Percentiles rank a stretch among this genome's conserved stretches.
Conservation (phyloP, 257 asterid genomes). For the Mitragyna speciosa region DNA sequence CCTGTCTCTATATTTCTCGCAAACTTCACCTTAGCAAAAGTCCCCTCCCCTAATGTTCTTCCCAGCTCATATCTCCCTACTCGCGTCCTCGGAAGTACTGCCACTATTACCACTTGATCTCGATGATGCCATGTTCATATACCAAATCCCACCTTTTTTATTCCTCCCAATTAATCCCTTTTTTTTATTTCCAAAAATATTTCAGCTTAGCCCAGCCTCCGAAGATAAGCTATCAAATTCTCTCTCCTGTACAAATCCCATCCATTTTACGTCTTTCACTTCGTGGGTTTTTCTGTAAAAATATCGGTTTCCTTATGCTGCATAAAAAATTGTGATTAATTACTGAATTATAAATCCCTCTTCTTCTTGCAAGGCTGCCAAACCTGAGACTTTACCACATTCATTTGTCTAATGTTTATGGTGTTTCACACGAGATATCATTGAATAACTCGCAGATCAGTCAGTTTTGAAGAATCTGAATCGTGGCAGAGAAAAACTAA, state of each 20-base stretch:
- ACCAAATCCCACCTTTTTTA: constrained; percentile 4
- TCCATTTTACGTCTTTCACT: constrained; percentile 26
- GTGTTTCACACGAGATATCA: neutral
- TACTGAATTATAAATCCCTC: constrained; percentile 49
- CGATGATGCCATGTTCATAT: constrained; percentile 59
- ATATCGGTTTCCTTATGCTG: neutral
- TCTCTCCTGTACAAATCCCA: constrained; percentile 51
- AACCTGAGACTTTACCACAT: constrained; percentile 69
- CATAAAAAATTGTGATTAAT: neutral
- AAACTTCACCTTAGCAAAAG: constrained; percentile 90
- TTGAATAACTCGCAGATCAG: neutral
- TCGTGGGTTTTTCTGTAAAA: neutral
- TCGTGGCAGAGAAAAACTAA: neutral
- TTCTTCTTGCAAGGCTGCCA: constrained; percentile 98
- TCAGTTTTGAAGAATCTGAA: constrained; percentile 6
- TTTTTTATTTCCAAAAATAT: constrained; percentile 8
- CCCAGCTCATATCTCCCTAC: constrained; percentile 93
- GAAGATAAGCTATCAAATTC: neutral
- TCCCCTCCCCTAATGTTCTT: constrained; percentile 87
- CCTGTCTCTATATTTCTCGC: constrained; percentile 77
- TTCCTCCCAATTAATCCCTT: constrained; percentile 15
- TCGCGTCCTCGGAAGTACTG: constrained; percentile 53
- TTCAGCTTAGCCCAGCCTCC: constrained; percentile 4
- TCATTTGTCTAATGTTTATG: constrained; percentile 42
- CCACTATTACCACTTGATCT: constrained; percentile 47